Evolutionary conservation across 1,284 basidiomycete species (phyloP).

Genomic region (Termitomyces sp.): DNA sequence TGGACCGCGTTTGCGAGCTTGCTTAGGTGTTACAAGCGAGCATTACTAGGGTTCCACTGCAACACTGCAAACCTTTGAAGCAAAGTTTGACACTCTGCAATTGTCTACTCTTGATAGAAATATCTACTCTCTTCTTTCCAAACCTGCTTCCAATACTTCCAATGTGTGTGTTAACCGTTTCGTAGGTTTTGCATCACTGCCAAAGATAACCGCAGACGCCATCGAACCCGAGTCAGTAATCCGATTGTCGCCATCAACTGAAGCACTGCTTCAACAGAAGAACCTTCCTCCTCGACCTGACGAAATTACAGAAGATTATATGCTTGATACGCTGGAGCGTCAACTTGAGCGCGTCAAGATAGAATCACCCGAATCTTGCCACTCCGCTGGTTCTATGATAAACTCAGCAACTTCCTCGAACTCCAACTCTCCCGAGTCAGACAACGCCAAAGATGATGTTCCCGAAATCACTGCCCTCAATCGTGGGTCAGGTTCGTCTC

Average conservation of each 20-base stretch:
- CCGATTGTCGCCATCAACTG: conserved; percentile 38
- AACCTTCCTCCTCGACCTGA: conserved; percentile 54
- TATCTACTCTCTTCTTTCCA: neutral
- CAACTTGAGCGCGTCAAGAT: conserved; percentile 32
- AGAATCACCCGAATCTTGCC: conserved; percentile 14
- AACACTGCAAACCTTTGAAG: neutral
- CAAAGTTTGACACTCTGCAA: too few relatives aligned
- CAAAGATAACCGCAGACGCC: conserved; percentile 38
- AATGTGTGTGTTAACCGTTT: neutral
- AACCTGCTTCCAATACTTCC: neutral
- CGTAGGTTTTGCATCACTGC: conserved; percentile 60
- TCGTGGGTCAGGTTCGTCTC: neutral
- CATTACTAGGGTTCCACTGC: neutral
- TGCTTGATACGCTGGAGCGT: conserved; percentile 45
- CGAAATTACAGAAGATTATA: conserved; percentile 57
- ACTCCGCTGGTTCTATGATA: neutral
- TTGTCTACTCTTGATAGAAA: neutral
- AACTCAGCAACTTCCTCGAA: conserved; percentile 20
- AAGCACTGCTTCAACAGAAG: conserved; percentile 38
- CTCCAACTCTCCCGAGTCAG: conserved; percentile 13
- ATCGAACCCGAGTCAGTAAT: conserved; percentile 18
- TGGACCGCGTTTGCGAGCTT: neutral
- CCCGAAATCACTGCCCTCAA: conserved; percentile 6
- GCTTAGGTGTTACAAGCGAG: neutral
- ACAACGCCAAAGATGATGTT: conserved; percentile 1